Base-by-base conservation (phyloP, 768 basidiomycete genomes). In the Russula lepida region DNA sequence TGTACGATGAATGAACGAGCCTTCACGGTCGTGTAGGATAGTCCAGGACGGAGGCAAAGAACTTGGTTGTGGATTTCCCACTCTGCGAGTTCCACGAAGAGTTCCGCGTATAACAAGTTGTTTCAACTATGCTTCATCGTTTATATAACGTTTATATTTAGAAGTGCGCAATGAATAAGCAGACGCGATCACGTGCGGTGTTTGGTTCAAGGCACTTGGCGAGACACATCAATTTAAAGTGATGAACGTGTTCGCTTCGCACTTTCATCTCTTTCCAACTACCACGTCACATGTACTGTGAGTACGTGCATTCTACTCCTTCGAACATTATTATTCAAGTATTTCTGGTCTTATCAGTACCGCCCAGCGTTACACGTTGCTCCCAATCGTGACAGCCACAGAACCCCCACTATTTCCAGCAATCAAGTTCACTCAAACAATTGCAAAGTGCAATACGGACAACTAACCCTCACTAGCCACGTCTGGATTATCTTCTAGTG, bases 111-210 rank as follows among this genome's bases (percentile, higher is more conserved):
- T n/a, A n/a, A n/a, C n/a, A n/a, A n/a, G n/a, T n/a, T n/a, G n/a
- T n/a, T n/a, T n/a, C n/a, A n/a, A n/a, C n/a, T n/a, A n/a, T n/a
- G n/a, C n/a, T n/a, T n/a, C n/a, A n/a, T n/a, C n/a, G n/a, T n/a
- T n/a, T n/a, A n/a, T n/a, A n/a, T n/a, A n/a, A n/a, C n/a, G n/a
- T n/a, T n/a, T n/a, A n/a, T n/a, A n/a, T n/a, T n/a, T n/a, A n/a
- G n/a, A n/a, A n/a, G n/a, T n/a, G 13, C 33, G 12, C 7, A 13
- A 21, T 21, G 11, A 27, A 28, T 44, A 30, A 54, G 13, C 25
- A 28, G n/a, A 44, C 41, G n/a, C 58, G 58, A 23, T 59, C 58
- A 59, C 58, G 58, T 59, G 58, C 21, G 0, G 6, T 11, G 50
- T 53, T 53, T 12, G 32, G 7, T 52, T 59, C 58, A 53, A 52